Percentiles rank a stretch among this genome's conserved stretches.
Evolutionary conservation across 768 basidiomycete genomes (phyloP).

Genomic region (Hemileccinum rubropunctum): DNA sequence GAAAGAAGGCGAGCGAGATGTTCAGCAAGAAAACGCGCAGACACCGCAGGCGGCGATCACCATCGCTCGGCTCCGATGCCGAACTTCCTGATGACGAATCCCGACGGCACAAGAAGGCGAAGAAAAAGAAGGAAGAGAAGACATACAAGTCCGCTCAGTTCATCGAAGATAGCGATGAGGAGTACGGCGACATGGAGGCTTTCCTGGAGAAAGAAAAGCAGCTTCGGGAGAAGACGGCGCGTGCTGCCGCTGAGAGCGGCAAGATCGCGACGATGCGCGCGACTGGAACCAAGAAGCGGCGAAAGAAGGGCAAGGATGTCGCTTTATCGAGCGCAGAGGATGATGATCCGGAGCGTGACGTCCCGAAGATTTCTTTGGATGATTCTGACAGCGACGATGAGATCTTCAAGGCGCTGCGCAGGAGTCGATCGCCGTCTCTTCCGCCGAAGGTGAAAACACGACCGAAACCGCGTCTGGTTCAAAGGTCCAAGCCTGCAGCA

Average conservation of each 20-base stretch:
- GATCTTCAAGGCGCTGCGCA: conserved; percentile 17
- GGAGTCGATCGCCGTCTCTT: conserved; percentile 25
- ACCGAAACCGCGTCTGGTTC: conserved; percentile 42
- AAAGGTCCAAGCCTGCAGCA: conserved; percentile 25
- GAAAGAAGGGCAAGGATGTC: conserved; percentile 41
- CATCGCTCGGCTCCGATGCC: conserved; percentile 44
- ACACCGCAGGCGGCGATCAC: conserved; percentile 50
- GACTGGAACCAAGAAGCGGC: conserved; percentile 59
- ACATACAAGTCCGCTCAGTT: conserved; percentile 87
- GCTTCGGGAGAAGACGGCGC: conserved; percentile 52
- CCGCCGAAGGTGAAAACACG: conserved; percentile 19
- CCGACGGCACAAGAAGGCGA: conserved; percentile 39
- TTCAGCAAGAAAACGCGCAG: conserved; percentile 60
- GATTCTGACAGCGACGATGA: conserved; percentile 27
- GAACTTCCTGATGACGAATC: conserved; percentile 35
- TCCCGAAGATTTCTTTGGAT: conserved; percentile 13
- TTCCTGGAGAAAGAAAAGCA: conserved; percentile 78
- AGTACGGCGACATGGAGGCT: conserved; percentile 74
- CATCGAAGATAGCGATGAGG: conserved; percentile 88
- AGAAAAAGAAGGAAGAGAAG: conserved; percentile 65
- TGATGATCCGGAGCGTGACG: conserved; percentile 17
- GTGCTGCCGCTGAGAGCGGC: conserved; percentile 43
- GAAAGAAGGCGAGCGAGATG: conserved; percentile 70
- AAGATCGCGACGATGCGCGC: conserved; percentile 43
- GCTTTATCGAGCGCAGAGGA: conserved; percentile 41